These are phyloP conservation scores for Dryas octopetala DNA, from an alignment of 306 rosid genomes.

Conservation along the genomic window DNA sequence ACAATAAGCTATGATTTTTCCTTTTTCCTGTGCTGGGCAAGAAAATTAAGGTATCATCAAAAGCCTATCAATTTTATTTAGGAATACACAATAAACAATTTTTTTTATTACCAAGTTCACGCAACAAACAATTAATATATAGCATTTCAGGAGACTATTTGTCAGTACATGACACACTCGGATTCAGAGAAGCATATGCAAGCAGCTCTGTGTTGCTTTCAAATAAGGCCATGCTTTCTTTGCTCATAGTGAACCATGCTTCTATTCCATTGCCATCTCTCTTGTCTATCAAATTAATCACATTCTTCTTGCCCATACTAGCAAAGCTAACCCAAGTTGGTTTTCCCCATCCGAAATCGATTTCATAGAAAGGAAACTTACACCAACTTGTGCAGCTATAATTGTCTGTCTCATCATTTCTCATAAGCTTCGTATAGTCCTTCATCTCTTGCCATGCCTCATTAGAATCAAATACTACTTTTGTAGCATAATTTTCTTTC, in stretches of 20 bases:
- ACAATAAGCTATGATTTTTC: no score
- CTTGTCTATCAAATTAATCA: slow-evolving; percentile 20
- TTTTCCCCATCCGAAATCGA: slow-evolving; percentile 37
- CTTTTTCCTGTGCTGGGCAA: no score
- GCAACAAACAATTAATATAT: no score
- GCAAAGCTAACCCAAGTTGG: slow-evolving; percentile 34
- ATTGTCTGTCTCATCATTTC: background rate
- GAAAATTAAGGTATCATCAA: no score
- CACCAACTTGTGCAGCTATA: slow-evolving; percentile 26
- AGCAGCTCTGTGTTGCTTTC: slow-evolving; percentile 26
- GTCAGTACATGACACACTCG: slow-evolving; percentile 1
- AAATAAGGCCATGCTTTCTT: slow-evolving; percentile 23
- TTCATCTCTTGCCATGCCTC: background rate
- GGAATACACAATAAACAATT: no score
- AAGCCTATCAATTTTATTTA: no score
- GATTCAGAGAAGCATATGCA: slow-evolving; percentile 20
- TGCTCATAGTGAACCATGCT: slow-evolving; percentile 22
- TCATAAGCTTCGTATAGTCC: slow-evolving; percentile 5
- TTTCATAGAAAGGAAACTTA: slow-evolving; percentile 27
- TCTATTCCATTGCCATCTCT: slow-evolving; percentile 35
- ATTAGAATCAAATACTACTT: background rate
- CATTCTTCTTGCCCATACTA: background rate
- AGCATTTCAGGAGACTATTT: no score
- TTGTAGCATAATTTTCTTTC: background rate
- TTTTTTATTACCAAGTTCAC: no score